Conservation (phyloP, 768 basidiomycete genomes). For the Tricholoma sp. region DNA sequence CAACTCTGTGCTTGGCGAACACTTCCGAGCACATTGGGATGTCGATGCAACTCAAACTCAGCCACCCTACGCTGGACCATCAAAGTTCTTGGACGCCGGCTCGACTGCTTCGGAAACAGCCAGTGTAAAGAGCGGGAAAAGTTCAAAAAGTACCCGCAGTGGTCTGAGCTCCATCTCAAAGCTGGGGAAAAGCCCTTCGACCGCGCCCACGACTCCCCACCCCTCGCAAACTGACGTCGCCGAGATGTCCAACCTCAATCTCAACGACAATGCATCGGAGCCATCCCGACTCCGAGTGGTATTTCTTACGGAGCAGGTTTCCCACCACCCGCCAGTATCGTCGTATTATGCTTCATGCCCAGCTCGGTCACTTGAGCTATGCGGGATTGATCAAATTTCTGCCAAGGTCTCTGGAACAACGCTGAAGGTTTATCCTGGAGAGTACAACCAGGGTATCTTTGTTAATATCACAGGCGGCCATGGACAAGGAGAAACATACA, state of each 20-base stretch:
- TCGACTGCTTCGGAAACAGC: conserved; percentile 40
- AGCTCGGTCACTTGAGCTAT: conserved; percentile 59
- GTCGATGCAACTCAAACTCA: conserved; percentile 45
- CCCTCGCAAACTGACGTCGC: conserved; percentile 34
- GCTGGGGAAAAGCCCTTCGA: conserved; percentile 44
- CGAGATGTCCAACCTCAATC: conserved; percentile 59
- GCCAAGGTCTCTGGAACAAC: conserved; percentile 89
- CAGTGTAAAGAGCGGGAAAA: conserved; percentile 54
- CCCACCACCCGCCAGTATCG: conserved; percentile 95
- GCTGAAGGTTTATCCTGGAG: conserved; percentile 76
- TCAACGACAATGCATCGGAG: conserved; percentile 23
- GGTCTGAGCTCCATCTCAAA: conserved; percentile 53
- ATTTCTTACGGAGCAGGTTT: conserved; percentile 90
- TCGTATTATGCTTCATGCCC: conserved; percentile 80
- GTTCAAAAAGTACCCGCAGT: conserved; percentile 57
- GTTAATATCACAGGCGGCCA: conserved; percentile 68
- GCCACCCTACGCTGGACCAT: conserved; percentile 32
- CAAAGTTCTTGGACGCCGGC: conserved; percentile 13
- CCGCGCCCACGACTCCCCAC: conserved; percentile 50
- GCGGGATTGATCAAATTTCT: conserved; percentile 88
- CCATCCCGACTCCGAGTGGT: conserved; percentile 46
- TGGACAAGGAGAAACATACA: conserved; percentile 77
- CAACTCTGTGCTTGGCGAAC: conserved; percentile 83
- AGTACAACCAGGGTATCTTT: conserved; percentile 85
- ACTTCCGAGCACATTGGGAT: conserved; percentile 87